Evolutionary conservation across 495 filamentous ascomycete genomes (phyloP).

Genomic region (Podospora bellae-mahoneyi): DNA sequence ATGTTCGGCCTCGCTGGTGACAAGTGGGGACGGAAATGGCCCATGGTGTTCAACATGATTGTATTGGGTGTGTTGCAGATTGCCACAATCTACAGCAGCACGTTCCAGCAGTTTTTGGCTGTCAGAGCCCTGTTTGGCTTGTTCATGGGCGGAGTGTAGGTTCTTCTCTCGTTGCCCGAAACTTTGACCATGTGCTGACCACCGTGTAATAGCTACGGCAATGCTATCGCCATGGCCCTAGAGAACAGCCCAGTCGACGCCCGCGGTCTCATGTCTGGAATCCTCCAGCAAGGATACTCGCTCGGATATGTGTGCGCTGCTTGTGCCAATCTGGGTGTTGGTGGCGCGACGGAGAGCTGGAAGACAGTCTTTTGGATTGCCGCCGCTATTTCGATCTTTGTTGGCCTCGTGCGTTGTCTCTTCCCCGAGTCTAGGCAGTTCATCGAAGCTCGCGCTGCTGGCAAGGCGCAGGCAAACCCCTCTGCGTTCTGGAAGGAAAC

Average conservation of each 20-base stretch:
- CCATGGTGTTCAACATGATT: conserved; percentile 71
- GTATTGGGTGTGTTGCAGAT: conserved; percentile 62
- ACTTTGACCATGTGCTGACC: neutral
- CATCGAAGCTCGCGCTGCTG: conserved; percentile 56
- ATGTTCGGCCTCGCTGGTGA: conserved; percentile 71
- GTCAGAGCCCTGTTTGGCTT: conserved; percentile 71
- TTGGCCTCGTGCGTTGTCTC: conserved; percentile 59
- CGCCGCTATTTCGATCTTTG: conserved; percentile 59
- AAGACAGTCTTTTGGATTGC: conserved; percentile 60
- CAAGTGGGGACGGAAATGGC: conserved; percentile 75
- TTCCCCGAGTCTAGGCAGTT: conserved; percentile 74
- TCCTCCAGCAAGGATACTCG: conserved; percentile 74
- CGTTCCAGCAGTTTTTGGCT: conserved; percentile 65
- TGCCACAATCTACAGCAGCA: conserved; percentile 65
- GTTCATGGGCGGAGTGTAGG: conserved; percentile 71
- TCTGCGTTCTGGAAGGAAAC: conserved; percentile 60
- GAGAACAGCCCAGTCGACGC: conserved; percentile 71
- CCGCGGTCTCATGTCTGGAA: conserved; percentile 71
- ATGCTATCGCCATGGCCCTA: conserved; percentile 76
- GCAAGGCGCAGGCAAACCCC: conserved; percentile 46
- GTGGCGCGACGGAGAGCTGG: conserved; percentile 53
- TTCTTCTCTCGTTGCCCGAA: neutral
- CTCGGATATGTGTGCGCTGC: conserved; percentile 73
- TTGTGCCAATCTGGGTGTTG: conserved; percentile 64
- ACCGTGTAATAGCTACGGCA: conserved; percentile 52